Evolutionary conservation across 805 yeast species (phyloP).

Genomic region (Myxozyma neotropica): DNA sequence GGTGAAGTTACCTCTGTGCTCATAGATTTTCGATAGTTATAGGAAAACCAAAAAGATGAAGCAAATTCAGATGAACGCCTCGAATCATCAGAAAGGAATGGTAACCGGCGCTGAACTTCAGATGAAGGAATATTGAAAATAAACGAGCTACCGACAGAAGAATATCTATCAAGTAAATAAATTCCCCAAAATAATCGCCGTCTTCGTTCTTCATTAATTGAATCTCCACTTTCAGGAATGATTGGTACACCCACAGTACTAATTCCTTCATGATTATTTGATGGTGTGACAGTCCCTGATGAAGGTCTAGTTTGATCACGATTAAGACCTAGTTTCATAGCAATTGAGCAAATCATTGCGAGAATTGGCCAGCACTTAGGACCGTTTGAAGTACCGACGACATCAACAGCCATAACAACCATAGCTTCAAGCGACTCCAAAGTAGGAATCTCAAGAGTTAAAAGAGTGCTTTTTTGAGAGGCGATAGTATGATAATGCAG

Average conservation of each 20-base stretch:
- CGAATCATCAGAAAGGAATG: constrained; percentile 7
- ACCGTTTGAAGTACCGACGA: constrained; percentile 38
- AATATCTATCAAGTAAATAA: constrained; percentile 35
- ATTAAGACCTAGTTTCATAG: constrained; percentile 32
- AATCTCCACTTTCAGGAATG: constrained; percentile 20
- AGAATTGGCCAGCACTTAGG: constrained; percentile 40
- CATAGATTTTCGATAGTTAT: constrained; percentile 12
- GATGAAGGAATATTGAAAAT: constrained; percentile 35
- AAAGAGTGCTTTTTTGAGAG: constrained; percentile 33
- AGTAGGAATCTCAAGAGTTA: constrained; percentile 34
- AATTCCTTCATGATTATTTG: constrained; percentile 7
- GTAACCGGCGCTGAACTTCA: constrained; percentile 35
- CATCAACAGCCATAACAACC: constrained; percentile 35
- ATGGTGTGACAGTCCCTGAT: constrained; percentile 4
- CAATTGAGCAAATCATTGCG: constrained; percentile 36
- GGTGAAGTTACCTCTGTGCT: not conserved
- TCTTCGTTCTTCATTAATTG: constrained; percentile 29
- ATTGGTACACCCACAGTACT: constrained; percentile 19
- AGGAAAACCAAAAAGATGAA: constrained; percentile 8
- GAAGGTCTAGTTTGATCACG: not conserved
- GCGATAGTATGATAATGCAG: constrained; percentile 31
- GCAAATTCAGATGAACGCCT: not conserved
- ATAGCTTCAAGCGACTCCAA: constrained; percentile 37
- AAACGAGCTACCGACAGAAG: constrained; percentile 37
- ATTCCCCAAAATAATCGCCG: constrained; percentile 39